Conservation (phyloP, 192 early-diverging fungal genomes). For the Borealophlyctis nickersoniae region DNA sequence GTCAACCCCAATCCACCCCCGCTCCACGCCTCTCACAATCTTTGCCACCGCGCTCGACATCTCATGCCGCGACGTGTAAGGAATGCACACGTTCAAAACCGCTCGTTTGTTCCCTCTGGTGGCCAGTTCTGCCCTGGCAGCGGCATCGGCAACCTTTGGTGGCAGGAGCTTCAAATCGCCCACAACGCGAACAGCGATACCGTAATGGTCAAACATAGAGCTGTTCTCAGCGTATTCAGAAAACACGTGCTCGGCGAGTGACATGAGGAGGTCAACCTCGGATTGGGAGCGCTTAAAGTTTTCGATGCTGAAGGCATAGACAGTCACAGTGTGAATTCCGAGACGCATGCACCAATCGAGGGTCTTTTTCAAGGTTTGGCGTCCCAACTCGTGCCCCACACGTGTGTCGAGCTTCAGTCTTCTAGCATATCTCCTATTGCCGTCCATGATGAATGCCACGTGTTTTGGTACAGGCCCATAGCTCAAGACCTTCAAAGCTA, state of each 20-base stretch:
- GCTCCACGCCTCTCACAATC: slow-evolving; percentile 53
- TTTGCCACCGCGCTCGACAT: slow-evolving; percentile 62
- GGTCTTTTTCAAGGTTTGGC: slow-evolving; percentile 71
- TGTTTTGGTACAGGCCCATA: slow-evolving; percentile 85
- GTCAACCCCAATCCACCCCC: slow-evolving; percentile 42
- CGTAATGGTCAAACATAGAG: not conserved
- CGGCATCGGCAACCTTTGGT: slow-evolving; percentile 57
- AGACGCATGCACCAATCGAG: slow-evolving; percentile 85
- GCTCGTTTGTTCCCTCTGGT: slow-evolving; percentile 61
- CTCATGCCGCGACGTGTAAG: slow-evolving; percentile 92
- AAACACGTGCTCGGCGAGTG: slow-evolving; percentile 73
- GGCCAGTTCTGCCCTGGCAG: slow-evolving; percentile 56
- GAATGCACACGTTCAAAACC: slow-evolving; percentile 85
- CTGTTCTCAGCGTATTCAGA: slow-evolving; percentile 63
- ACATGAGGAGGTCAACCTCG: slow-evolving; percentile 86
- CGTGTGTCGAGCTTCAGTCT: slow-evolving; percentile 47
- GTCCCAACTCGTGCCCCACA: slow-evolving; percentile 79
- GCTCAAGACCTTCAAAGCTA: slow-evolving; percentile 9
- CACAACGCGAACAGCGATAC: slow-evolving; percentile 72
- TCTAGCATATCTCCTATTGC: slow-evolving; percentile 90
- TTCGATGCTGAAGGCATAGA: slow-evolving; percentile 97
- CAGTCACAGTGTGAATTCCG: slow-evolving; percentile 81
- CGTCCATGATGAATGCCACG: slow-evolving; percentile 96
- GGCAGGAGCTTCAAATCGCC: slow-evolving; percentile 74
- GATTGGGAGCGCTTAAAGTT: slow-evolving; percentile 88